Percentiles rank a stretch among this genome's conserved stretches.
Evolutionary conservation across 345 rosid species (phyloP).

Genomic region (Psidium guajava): DNA sequence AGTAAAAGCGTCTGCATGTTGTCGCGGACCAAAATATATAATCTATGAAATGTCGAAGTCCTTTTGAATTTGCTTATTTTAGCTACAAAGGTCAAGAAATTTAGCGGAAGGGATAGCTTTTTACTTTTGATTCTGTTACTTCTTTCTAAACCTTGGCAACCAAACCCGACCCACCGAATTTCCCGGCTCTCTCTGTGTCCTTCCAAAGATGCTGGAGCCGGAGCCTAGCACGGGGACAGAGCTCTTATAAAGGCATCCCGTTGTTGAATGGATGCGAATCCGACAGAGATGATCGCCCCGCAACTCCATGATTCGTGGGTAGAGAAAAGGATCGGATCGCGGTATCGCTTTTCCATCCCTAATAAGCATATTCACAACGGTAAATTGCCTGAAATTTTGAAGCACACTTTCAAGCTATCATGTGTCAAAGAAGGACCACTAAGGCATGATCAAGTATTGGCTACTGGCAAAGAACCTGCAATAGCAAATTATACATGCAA

Average conservation of each 20-base stretch:
- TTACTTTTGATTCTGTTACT: background rate
- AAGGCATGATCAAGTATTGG: background rate
- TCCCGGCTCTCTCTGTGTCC: too few relatives aligned
- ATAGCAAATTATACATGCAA: background rate
- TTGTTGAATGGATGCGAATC: background rate
- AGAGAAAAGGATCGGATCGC: background rate
- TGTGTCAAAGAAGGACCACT: background rate
- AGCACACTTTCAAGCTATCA: background rate
- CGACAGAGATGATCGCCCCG: background rate
- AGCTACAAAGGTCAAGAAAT: background rate
- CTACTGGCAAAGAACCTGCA: background rate
- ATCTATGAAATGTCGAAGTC: background rate
- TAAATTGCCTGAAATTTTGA: background rate
- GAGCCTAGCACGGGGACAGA: fast-evolving
- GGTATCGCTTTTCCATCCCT: background rate
- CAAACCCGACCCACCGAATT: too few relatives aligned
- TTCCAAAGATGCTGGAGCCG: background rate
- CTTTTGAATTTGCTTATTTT: background rate
- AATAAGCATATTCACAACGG: background rate
- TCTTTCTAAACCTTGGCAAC: background rate
- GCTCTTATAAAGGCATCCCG: background rate
- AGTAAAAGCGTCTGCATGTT: background rate
- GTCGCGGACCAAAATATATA: background rate
- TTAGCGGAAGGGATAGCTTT: background rate
- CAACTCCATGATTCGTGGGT: background rate